A percentile compares a stretch with the other conserved stretches of the same genome.
Evolutionary conservation across 2,329 filamentous ascomycete genomes (phyloP).

Genomic region (Aureobasidium sp.): DNA sequence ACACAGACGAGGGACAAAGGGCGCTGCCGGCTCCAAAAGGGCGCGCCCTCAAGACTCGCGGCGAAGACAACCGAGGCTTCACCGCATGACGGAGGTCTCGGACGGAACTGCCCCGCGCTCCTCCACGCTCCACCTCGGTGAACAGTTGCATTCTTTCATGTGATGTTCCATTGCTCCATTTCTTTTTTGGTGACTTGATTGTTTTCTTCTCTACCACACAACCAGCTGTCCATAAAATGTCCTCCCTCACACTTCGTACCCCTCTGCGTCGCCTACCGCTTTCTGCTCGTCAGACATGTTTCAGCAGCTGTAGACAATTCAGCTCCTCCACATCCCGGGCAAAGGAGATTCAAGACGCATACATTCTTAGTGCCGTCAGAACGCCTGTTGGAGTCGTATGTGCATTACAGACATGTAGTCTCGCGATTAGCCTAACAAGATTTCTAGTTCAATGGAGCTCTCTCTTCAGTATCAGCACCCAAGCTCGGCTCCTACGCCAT

Average conservation of each 20-base stretch:
- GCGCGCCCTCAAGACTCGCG: not conserved
- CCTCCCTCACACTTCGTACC: constrained; percentile 3
- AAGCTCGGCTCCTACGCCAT: constrained; percentile 85
- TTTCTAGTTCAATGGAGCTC: constrained; percentile 86
- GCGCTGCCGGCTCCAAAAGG: not conserved
- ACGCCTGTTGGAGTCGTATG: constrained; percentile 83
- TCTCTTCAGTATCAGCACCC: constrained; percentile 75
- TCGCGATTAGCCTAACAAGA: not conserved
- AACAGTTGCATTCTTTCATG: constrained; percentile 10
- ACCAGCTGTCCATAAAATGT: not conserved
- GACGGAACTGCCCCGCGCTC: not conserved
- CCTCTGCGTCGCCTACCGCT: constrained; percentile 1
- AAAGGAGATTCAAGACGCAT: constrained; percentile 78
- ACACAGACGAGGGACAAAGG: not conserved
- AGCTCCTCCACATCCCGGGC: constrained; percentile 41
- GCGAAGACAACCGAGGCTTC: constrained; percentile 5
- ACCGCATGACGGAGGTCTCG: not conserved
- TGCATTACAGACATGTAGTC: not conserved
- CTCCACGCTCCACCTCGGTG: constrained; percentile 9
- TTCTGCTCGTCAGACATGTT: constrained; percentile 7
- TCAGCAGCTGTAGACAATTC: constrained; percentile 31
- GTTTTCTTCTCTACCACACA: not conserved
- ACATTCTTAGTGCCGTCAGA: constrained; percentile 83
- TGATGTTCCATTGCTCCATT: constrained; percentile 7
- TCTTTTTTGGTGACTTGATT: constrained; percentile 3